Evolutionary conservation across 163 green algal species (phyloP), one percentile per base, ranked within the genome.

Genomic region (Scenedesmus sp.): DNA sequence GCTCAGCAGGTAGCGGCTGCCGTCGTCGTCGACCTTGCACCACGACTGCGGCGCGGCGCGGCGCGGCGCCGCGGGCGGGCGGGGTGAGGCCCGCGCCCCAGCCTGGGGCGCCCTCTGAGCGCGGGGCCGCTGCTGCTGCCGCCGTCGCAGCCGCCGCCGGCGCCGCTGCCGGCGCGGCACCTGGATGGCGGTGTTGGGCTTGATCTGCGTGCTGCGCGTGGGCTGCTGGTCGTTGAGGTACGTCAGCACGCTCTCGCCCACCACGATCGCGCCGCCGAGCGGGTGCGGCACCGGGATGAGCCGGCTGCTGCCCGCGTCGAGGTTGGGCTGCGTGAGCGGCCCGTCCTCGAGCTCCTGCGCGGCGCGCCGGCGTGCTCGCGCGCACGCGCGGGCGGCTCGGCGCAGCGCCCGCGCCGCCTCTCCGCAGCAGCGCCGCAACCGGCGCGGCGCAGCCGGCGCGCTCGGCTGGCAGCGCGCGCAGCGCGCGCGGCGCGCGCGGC

Each of bases 241-340:
- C 26, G 42, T 62, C 31, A 87, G 51, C 15, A 83, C 57, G 51
- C 56, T 91, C 64, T 90, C 80, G 60, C 95, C 90, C 26, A 95
- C 92, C 50, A 98, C 75, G 18, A 98, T 91, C 22, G 98, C 74
- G 18, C 89, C 91, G 13, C 90, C 92, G 26, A 96, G 58, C 3
- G 90, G 92, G 18, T 69, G 29, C 6, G 92, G 92, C 58, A 99
- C 85, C 0, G 96, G 85, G 31, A 98, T 95, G 22, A 98, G 73
- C 36, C 94, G 74, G 42, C 58, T 73, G 2, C 90, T 88, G 20
- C 90, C 91, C 0, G 71, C 63, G 63, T 98, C 95, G 15, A 98
- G 62, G 80, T 97, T 93, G 39, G 74, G 56, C 64, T 97, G 90
- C 22, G 60, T 51, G 92, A 91, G 97, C 13, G 93, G 90, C 2